Percentiles rank a stretch among this genome's conserved stretches.
phyloP scores from a whole-genome alignment of 2,329 filamentous ascomycete species.

The Botrytis aclada region DNA sequence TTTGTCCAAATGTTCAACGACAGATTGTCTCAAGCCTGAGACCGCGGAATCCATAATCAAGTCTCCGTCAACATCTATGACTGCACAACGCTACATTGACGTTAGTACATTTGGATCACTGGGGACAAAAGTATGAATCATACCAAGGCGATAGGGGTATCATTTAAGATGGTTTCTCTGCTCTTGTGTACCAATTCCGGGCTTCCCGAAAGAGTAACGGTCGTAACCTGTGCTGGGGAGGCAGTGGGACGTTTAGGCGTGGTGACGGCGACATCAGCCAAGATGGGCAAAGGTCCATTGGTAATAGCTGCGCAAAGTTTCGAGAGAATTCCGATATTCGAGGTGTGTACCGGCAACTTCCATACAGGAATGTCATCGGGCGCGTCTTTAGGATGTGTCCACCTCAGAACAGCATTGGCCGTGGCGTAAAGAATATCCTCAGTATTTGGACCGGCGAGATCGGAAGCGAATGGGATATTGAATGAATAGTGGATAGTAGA shows the following conservation, averaged over 20 bases:
- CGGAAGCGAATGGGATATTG: constrained; percentile 94
- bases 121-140: constrained; percentile 37
- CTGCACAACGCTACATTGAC: constrained; percentile 73
- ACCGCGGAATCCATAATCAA: constrained; percentile 73
- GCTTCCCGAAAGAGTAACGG: constrained; percentile 86
- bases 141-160: constrained; percentile 90
- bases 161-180: constrained; percentile 83
- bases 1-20: constrained; percentile 81
- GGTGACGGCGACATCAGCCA: constrained; percentile 80
- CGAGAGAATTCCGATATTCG: constrained; percentile 77
- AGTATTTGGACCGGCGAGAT: constrained; percentile 85
- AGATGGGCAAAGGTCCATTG: constrained; percentile 65
- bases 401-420: constrained; percentile 79
- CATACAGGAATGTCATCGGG: constrained; percentile 80
- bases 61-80: constrained; percentile 88
- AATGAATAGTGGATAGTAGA: constrained; percentile 88
- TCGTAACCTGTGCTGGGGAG: constrained; percentile 62
- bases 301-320: constrained; percentile 80
- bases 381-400: constrained; percentile 88
- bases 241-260: constrained; percentile 67
- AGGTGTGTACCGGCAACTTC: constrained; percentile 86
- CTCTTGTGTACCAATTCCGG: constrained; percentile 86
- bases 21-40: constrained; percentile 67
- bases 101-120: constrained; percentile 32
- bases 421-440: constrained; percentile 95